Conservation (phyloP, 176 grass and related monocot species). For the Oryza officinalis region DNA sequence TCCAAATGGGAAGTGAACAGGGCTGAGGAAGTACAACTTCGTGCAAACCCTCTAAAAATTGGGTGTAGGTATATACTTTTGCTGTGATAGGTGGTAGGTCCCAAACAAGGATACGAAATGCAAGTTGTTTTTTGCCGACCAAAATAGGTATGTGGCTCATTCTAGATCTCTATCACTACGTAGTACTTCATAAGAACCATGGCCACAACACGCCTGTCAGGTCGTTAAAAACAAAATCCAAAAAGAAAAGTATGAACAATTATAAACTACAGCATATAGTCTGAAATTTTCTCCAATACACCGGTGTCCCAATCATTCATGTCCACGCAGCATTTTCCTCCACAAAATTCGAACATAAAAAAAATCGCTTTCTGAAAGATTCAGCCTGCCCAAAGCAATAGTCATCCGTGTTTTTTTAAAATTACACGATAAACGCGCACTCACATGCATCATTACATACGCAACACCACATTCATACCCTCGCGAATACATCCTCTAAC, state of each 20-base stretch:
- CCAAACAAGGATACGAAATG: too few relatives aligned
- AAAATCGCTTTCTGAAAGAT: background rate
- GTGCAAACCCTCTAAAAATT: too few relatives aligned
- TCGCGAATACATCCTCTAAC: too few relatives aligned
- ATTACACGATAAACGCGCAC: too few relatives aligned
- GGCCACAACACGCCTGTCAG: background rate
- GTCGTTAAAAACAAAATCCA: background rate
- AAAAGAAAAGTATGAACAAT: background rate
- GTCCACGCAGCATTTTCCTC: conserved; percentile 5
- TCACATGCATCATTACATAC: too few relatives aligned
- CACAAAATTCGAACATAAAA: background rate
- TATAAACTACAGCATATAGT: background rate
- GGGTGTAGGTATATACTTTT: too few relatives aligned
- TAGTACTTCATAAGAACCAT: background rate
- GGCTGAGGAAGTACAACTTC: too few relatives aligned
- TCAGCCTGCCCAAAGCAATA: background rate
- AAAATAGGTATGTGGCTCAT: background rate
- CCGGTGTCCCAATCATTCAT: background rate
- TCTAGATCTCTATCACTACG: background rate
- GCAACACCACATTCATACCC: too few relatives aligned
- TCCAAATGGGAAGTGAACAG: too few relatives aligned
- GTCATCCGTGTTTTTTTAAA: background rate
- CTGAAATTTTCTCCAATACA: background rate
- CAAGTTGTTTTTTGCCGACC: background rate
- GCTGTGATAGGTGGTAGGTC: too few relatives aligned